Base-by-base conservation (phyloP, 176 grass and related monocot species). In the Calamus simplicifolius region DNA sequence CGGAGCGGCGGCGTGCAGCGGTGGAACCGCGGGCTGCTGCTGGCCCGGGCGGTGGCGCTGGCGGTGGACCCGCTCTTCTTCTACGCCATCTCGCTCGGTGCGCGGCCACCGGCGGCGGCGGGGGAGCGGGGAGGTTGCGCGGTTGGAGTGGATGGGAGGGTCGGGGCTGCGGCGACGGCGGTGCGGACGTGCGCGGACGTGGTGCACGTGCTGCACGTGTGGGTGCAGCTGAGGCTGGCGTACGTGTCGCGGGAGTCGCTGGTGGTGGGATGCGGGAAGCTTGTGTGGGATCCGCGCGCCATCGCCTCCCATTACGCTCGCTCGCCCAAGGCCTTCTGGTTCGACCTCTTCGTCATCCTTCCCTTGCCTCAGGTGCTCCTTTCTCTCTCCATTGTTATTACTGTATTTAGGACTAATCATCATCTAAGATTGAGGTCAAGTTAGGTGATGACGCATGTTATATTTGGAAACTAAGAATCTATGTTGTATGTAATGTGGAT, bases 41-140 rank as follows among this genome's bases (percentile, higher is more conserved):
- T 91, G 3, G 84, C 78, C 48, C 92, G 92, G 17, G 87, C 81
- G 1, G 75, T 81, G 1, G 86, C 84, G 1, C 83, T 97, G 17
- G 92, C 87, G 10, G 80, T 78, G 6, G 92, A 97, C 73, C 92
- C 87, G 14, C 78, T 97, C n/a, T 97, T 97, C 84, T 97, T 97
- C 87, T 97, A 97, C 81, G 78, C 87, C 66, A 59, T 97, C 49
- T 83, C 76, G 61, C 67, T 84, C 58, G 80, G 80, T 10, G 50
- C 78, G 66, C 35, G 63, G 77, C 0, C 83, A 74, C 0, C 51
- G 15, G 5, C 79, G 82, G 1, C 82, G 31, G 31, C 5, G 31
- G 5, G 2, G 31, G 35, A 13, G 1, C 8, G 35, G 35, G 35
- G 35, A 43, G 35, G 35, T 7, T 43, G 35, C 35, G 35, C 12